These are phyloP conservation scores for Sanghuangporus baumii DNA, from an alignment of 1,284 basidiomycete genomes.

Conservation along the genomic window DNA sequence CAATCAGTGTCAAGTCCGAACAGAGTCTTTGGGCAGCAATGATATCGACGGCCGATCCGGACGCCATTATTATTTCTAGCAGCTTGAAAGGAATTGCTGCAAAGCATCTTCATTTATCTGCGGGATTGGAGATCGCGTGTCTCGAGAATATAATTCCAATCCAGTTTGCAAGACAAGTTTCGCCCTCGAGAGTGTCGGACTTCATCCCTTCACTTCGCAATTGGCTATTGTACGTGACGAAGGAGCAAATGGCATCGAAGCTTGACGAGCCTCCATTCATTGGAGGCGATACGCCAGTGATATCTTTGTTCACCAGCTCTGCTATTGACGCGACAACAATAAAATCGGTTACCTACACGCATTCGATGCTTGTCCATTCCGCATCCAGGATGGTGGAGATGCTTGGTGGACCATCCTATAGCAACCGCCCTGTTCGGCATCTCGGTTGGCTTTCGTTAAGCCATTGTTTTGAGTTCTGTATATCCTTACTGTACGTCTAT, in stretches of 20 bases:
- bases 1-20: conserved; percentile 1
- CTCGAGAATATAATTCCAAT: conserved; percentile 1
- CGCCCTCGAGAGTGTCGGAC: neutral
- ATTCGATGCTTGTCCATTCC: conserved; percentile 15
- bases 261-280: neutral
- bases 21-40: neutral
- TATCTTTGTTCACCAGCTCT: conserved; percentile 20
- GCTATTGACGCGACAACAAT: conserved; percentile 17
- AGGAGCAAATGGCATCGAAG: neutral
- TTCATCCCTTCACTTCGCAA: neutral
- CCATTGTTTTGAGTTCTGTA: conserved; percentile 20
- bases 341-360: conserved; percentile 19
- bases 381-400: conserved; percentile 5
- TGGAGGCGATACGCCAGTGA: neutral
- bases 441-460: conserved; percentile 21
- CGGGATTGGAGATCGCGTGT: neutral
- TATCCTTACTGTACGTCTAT: conserved; percentile 16
- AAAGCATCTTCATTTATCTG: neutral
- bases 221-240: neutral
- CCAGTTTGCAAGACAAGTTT: neutral
- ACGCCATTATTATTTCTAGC: neutral
- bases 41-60: neutral
- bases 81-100: neutral
- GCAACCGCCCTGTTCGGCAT: conserved; percentile 15
- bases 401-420: conserved; percentile 11